A percentile compares a stretch with the other conserved stretches of the same genome.
These are phyloP conservation scores for Gossypium sturtianum DNA, from an alignment of 345 rosid species.

Conservation along the genomic window DNA sequence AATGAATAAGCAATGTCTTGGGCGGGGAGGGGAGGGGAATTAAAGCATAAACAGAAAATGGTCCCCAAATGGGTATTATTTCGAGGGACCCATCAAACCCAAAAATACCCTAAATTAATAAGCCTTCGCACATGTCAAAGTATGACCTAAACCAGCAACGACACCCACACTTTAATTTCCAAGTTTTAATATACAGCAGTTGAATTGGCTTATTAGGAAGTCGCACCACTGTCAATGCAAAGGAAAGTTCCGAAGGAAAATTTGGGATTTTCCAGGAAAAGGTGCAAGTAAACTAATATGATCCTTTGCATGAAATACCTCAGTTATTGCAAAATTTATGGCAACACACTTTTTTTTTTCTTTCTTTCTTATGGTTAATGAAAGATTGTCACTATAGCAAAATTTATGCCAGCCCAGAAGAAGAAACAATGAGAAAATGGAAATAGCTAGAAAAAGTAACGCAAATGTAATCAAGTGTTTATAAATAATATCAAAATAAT, in stretches of 20 bases:
- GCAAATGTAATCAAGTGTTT: no score
- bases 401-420: no score
- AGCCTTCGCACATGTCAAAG: slow-evolving; percentile 11
- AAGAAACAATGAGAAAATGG: no score
- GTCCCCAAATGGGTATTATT: not conserved
- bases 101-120: slow-evolving; percentile 9
- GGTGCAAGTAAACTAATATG: not conserved
- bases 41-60: not conserved
- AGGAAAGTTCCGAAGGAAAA: slow-evolving; percentile 11
- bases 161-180: not conserved
- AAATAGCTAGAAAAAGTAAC: no score
- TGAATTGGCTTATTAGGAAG: not conserved
- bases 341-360: no score
- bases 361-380: no score
- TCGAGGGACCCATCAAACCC: not conserved
- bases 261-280: not conserved
- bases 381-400: no score
- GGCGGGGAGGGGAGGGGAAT: not conserved
- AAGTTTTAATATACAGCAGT: not conserved
- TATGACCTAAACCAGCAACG: not conserved
- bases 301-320: no score
- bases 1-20: not conserved
- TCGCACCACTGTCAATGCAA: slow-evolving; percentile 5
- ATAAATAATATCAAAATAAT: no score
- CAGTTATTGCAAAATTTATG: no score